A percentile compares a stretch with the other conserved stretches of the same genome.
These are phyloP conservation scores for Rachicladosporium sp. DNA, from an alignment of 2,329 filamentous ascomycete species.

Conservation along the genomic window DNA sequence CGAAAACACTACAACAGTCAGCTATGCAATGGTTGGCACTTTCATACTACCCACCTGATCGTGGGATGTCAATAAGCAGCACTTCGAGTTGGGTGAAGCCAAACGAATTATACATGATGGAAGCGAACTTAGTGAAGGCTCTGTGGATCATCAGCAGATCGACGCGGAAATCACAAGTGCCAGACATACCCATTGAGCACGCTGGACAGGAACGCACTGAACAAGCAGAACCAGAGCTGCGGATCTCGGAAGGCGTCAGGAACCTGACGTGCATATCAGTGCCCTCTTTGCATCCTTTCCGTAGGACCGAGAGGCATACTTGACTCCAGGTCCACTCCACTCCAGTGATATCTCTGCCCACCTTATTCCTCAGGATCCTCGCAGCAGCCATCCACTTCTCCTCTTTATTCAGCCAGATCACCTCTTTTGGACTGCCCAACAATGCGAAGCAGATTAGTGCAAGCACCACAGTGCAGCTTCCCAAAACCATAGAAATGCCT, in stretches of 20 bases:
- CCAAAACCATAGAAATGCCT: constrained; percentile 19
- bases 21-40: too few species aligned
- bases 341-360: constrained; percentile 19
- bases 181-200: constrained; percentile 15
- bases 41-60: constrained; percentile 10
- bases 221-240: constrained; percentile 17
- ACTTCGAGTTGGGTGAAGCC: constrained; percentile 22
- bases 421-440: constrained; percentile 19
- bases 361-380: constrained; percentile 19
- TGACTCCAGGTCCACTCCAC: constrained; percentile 19
- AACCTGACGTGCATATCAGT: constrained; percentile 1
- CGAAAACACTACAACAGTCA: constrained; percentile 12
- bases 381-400: constrained; percentile 19
- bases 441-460: constrained; percentile 18
- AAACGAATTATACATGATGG: constrained; percentile 16
- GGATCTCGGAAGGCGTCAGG: constrained; percentile 17
- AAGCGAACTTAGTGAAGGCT: constrained; percentile 15
- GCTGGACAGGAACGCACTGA: constrained; percentile 18
- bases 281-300: too few species aligned
- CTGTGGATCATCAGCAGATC: constrained; percentile 2
- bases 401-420: constrained; percentile 16
- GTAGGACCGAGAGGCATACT: not conserved
- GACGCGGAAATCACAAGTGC: too few species aligned
- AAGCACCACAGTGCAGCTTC: constrained; percentile 14
- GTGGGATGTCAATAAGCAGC: constrained; percentile 23